Evolutionary conservation across 495 filamentous ascomycete genomes (phyloP).

Genomic region (Daldinia bambusicola): DNA sequence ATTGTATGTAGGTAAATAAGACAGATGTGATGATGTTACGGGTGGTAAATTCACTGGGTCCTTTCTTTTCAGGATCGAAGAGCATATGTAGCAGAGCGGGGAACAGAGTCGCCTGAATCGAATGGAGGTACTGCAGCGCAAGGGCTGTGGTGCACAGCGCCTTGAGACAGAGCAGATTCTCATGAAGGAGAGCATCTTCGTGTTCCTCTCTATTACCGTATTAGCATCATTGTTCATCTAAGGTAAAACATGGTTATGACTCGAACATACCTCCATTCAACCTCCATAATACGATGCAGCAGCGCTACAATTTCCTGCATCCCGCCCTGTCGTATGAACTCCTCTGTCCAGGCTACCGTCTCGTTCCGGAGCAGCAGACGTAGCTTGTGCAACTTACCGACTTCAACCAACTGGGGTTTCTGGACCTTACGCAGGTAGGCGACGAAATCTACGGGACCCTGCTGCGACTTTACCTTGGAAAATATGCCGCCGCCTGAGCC

Average conservation of each 20-base stretch:
- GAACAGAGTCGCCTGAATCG: slow-evolving; percentile 82
- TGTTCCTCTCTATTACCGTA: slow-evolving; percentile 82
- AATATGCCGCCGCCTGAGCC: slow-evolving; percentile 53
- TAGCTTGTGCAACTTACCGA: slow-evolving; percentile 94
- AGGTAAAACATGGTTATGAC: not conserved
- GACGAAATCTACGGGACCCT: slow-evolving; percentile 81
- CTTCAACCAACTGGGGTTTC: slow-evolving; percentile 83
- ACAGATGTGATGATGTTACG: slow-evolving; percentile 86
- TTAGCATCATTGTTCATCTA: slow-evolving; percentile 38
- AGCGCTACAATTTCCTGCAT: slow-evolving; percentile 91
- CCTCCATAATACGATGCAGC: slow-evolving; percentile 87
- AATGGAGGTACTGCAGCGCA: slow-evolving; percentile 81
- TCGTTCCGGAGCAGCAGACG: slow-evolving; percentile 91
- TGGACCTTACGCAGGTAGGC: slow-evolving; percentile 79
- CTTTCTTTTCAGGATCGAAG: slow-evolving; percentile 97
- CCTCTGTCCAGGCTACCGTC: slow-evolving; percentile 92
- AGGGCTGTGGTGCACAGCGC: slow-evolving; percentile 90
- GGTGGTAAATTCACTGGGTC: slow-evolving; percentile 94
- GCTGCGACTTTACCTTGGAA: slow-evolving; percentile 64
- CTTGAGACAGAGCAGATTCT: slow-evolving; percentile 92
- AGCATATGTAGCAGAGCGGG: slow-evolving; percentile 87
- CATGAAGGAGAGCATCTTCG: slow-evolving; percentile 91
- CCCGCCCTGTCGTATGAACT: slow-evolving; percentile 86
- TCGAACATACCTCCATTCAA: slow-evolving; percentile 89
- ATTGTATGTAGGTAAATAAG: slow-evolving; percentile 83